These are phyloP conservation scores for Phellinidium pouzarii DNA, from an alignment of 1,284 basidiomycete genomes.

Conservation along the genomic window DNA sequence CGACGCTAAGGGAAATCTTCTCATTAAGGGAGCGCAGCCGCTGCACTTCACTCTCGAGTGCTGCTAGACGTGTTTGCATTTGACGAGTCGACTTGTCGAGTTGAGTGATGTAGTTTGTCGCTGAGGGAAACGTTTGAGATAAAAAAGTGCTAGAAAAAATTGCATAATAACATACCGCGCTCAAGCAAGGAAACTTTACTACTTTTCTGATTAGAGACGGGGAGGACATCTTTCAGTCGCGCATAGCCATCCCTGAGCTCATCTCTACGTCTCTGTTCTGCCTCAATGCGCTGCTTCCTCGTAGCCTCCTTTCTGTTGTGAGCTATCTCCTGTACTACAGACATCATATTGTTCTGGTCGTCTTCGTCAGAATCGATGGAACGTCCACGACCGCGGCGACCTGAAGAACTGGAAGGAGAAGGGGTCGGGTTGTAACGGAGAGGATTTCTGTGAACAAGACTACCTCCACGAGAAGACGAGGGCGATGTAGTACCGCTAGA, in stretches of 20 bases:
- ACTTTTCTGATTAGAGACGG: conserved; percentile 79
- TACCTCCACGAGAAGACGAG: conserved; percentile 63
- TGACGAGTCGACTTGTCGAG: conserved; percentile 66
- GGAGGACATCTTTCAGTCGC: conserved; percentile 78
- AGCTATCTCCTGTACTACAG: conserved; percentile 59
- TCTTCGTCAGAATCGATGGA: conserved; percentile 76
- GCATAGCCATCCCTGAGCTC: conserved; percentile 85
- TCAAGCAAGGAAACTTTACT: conserved; percentile 85
- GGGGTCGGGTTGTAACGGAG: conserved; percentile 71
- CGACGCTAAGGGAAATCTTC: conserved; percentile 62
- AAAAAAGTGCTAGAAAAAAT: conserved; percentile 8
- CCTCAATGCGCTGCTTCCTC: conserved; percentile 73
- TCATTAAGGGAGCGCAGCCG: conserved; percentile 68
- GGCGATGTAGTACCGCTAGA: conserved; percentile 70
- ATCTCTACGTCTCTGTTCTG: conserved; percentile 80
- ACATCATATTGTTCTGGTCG: conserved; percentile 48
- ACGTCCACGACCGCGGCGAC: conserved; percentile 53
- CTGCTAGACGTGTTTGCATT: conserved; percentile 54
- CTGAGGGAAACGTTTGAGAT: conserved; percentile 30
- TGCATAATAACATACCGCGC: conserved; percentile 49
- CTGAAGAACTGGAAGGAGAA: conserved; percentile 65
- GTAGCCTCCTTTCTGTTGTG: conserved; percentile 79
- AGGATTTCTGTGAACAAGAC: conserved; percentile 63
- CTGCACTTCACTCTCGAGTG: conserved; percentile 58
- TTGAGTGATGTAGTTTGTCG: conserved; percentile 65